Evolutionary conservation across 2,329 filamentous ascomycete species (phyloP).

Genomic region (Nemania sp.): DNA sequence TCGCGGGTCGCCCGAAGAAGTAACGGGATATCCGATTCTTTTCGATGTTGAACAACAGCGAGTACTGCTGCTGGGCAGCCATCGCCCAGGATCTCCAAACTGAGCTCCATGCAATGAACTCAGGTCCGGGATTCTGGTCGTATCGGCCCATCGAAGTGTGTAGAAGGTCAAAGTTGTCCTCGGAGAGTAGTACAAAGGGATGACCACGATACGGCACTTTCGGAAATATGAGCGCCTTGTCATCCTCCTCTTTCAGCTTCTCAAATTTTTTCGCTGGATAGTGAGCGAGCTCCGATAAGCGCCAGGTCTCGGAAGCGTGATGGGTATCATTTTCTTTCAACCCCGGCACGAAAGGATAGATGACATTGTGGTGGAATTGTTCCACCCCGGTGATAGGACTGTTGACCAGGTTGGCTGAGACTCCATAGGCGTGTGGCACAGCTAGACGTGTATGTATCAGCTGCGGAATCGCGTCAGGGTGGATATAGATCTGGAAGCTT

Average conservation of each 20-base stretch:
- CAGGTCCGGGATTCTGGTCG: conserved; percentile 37
- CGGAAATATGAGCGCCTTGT: conserved; percentile 41
- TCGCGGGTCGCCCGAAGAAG: conserved; percentile 46
- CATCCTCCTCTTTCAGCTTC: conserved; percentile 23
- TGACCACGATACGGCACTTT: conserved; percentile 47
- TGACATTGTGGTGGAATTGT: conserved; percentile 56
- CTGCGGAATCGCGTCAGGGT: conserved; percentile 51
- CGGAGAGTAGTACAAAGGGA: conserved; percentile 53
- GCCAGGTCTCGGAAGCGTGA: conserved; percentile 43
- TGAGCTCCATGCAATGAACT: conserved; percentile 45
- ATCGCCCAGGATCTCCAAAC: conserved; percentile 55
- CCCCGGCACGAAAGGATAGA: conserved; percentile 58
- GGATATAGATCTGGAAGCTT: conserved; percentile 32
- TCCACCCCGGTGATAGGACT: conserved; percentile 57
- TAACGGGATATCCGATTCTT: conserved; percentile 49
- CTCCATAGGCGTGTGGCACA: conserved; percentile 53
- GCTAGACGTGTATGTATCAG: conserved; percentile 56
- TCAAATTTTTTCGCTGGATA: conserved; percentile 28
- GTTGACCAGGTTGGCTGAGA: conserved; percentile 61
- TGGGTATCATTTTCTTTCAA: conserved; percentile 32
- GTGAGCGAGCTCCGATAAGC: conserved; percentile 39
- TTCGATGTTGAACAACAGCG: conserved; percentile 55
- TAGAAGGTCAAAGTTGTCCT: conserved; percentile 47
- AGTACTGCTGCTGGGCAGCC: conserved; percentile 52
- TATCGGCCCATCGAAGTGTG: conserved; percentile 55